Base-by-base conservation (phyloP, 2,329 filamentous ascomycete species). In the Chrysosporium keratinophilum region DNA sequence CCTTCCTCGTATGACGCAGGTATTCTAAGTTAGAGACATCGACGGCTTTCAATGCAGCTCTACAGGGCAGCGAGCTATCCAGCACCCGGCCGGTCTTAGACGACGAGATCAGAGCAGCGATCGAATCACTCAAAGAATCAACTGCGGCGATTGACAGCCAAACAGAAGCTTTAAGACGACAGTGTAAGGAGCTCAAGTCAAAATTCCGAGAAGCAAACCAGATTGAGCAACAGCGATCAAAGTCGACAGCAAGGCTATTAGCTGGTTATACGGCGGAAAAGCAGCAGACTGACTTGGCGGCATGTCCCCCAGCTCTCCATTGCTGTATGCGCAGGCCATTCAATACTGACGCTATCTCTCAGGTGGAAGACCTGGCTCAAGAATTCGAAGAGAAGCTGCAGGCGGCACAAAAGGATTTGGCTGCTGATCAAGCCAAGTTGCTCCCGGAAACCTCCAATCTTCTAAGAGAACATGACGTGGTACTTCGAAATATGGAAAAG, bases 81-180 rank as follows among this genome's bases (percentile, higher is more conserved):
- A 60, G 64, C 44, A 68, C 63, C 14, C 65, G 67, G 58, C 68
- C 69, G n/a, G 59, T 73, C 50, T 60, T 68, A 5, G 70, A 72
- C 49, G 63, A 65, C 19, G 69, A 72, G 45, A 64, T 73, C 42
- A 66, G 59, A 50, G 60, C 47, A 48, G 64, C 69, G 28, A 71
- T 70, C 47, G 59, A 64, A 44, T 62, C 61, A 9, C 60, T 73
- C 34, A 64, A 68, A 48, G 59, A 62, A n/a, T 71, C 69, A 7
- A 72, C 70, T 1, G 61, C 60, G 7, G 61, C 62, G 5, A 65
- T 68, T 39, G 59, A 66, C 28, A 64, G 61, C 57, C 69, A 71
- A 50, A 66, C 64, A 0, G 58, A 66, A 37, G 62, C 61, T 1
- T 48, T 72, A 4, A 63, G 58, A 12, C 52, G 56, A 1, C 70